Evolutionary conservation across 768 basidiomycete genomes (phyloP), one percentile per base, ranked within the genome.

Genomic region (Psilocybe cyanescens): DNA sequence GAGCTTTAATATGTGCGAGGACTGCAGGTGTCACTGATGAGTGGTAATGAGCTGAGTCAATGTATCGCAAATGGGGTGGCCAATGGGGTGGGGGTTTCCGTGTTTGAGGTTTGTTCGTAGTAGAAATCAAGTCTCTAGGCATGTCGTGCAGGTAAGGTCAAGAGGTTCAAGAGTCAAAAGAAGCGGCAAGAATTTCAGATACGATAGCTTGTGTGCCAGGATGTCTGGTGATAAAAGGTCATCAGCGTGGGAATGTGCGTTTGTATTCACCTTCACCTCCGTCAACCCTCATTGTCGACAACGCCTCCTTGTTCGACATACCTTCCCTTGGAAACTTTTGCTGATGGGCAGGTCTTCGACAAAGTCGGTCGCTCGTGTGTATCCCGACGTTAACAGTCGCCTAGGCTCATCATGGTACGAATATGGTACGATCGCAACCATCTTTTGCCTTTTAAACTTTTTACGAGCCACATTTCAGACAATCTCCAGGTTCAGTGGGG

Each of bases 401-500:
- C 80, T 94, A 65, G 95, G 95, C 17, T 86, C 93, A 61, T 86
- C 92, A 65, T 97, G 95, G 95, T 90, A 94, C 74, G 95, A 97
- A 85, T 97, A 97, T 73, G 95, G 95, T 96, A 66, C 68, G 81
- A 72, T 63, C 44, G 47, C 54, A 31, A 51, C 50, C 47, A 52
- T 65, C 59, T 61, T 54, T 29, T 28, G 48, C 47, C 37, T 31
- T 62, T 65, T 52, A 59, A 56, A 47, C 55, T 62, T 65, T 69
- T 71, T 59, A 67, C 63, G 64, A 70, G 47, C 64, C 48, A 65
- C 65, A 64, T 62, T 51, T 69, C 71, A 94, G 94, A 98, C 82
- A 96, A 95, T 75, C 83, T 98, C 11, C 93, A 95, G 76, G 92
- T 98, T n/a, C 92, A 95, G 68, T 98, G 95, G 95, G 95, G 95